Conservation (phyloP, 208 protist genomes). For the Trypanosoma grayi region DNA sequence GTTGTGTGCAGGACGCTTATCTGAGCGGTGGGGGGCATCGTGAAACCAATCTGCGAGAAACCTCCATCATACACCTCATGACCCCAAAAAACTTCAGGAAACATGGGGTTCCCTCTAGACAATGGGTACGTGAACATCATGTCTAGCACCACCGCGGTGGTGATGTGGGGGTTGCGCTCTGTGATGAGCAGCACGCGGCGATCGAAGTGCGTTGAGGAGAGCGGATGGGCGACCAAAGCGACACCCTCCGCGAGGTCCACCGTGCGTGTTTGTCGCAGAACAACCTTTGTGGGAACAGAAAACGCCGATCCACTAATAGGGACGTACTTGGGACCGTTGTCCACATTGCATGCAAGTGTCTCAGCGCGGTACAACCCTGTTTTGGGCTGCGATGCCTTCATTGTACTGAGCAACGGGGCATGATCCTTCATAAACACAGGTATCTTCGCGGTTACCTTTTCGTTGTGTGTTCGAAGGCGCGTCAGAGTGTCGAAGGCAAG, state of each 20-base stretch:
- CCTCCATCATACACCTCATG: conserved; percentile 86
- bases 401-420: conserved; percentile 30
- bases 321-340: conserved; percentile 31
- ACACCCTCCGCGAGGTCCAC: conserved; percentile 63
- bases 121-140: conserved; percentile 76
- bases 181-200: conserved; percentile 80
- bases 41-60: conserved; percentile 79
- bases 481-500: conserved; percentile 74
- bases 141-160: conserved; percentile 75
- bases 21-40: conserved; percentile 84
- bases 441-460: conserved; percentile 55
- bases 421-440: conserved; percentile 51
- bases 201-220: conserved; percentile 79
- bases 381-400: conserved; percentile 30
- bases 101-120: conserved; percentile 81
- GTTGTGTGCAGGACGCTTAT: conserved; percentile 79
- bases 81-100: conserved; percentile 90
- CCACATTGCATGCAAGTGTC: conserved; percentile 17
- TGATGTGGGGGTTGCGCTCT: conserved; percentile 56
- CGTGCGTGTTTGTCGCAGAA: conserved; percentile 30
- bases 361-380: conserved; percentile 46
- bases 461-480: conserved; percentile 62
- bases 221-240: conserved; percentile 73
- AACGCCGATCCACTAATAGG: conserved; percentile 26
- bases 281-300: conserved; percentile 44